Base-by-base conservation (phyloP, 1,284 basidiomycete genomes). In the Irpex lacteus region DNA sequence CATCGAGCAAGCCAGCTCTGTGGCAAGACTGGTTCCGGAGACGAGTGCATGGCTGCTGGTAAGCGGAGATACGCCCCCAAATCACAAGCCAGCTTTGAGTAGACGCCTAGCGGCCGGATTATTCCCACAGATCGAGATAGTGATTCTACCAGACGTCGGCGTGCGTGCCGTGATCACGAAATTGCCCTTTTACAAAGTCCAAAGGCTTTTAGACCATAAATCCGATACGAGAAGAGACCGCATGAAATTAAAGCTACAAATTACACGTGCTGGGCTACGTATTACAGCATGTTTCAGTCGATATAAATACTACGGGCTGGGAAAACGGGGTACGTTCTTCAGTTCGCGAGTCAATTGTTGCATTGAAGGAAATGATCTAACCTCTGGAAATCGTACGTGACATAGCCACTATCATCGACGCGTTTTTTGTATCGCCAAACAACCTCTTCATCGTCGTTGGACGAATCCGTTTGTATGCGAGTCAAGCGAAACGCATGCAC, bases 1-100 rank as follows among this genome's bases (percentile, higher is more conserved):
- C 92, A 95, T 95, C 52, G 50, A 34, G 9, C 5, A 2, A 32
- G 57, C 32, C 26, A 49, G 26, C 52, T 36, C 50, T 52, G n/a
- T 57, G 38, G 37, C 36, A 60, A 34, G 49, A 49, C n/a, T 18
- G 49, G 13, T 19, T 44, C 34, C 47, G 62, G 44, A 13, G 38
- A 60, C 32, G 21, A 59, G 49, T 40, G n/a, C 59, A 60, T 60
- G 63, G 52, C 53, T 34, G 59, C 26, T 11, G 18, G 34, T n/a
- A n/a, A 38, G 49, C 59, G 44, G 59, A 37, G 34, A 37, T 56
- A 37, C 54, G 54, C 21, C 44, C 40, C 26, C 26, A 15, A 44
- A 59, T 59, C 58, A 59, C 58, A 44, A 59, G 58, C 58, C 58
- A 36, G 38, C 15, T 56, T 26, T 13, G 13, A 6, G 11, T 56